Base-by-base conservation (phyloP, 179 eudicot genomes). In the Spergularia azorica region DNA sequence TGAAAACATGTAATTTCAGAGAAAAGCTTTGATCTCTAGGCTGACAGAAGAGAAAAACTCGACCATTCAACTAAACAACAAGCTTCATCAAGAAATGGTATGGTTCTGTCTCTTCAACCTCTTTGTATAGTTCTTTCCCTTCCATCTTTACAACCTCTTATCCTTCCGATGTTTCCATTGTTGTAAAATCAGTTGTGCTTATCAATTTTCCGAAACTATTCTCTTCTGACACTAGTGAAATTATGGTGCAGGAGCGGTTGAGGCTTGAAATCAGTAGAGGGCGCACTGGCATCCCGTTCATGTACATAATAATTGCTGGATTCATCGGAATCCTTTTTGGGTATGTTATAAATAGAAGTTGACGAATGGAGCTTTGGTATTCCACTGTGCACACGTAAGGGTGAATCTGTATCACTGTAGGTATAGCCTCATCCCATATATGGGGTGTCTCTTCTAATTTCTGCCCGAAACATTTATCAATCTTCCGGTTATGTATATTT, bases 61-160 rank as follows among this genome's bases (percentile, higher is more conserved):
- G 63, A 86, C 84, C 57, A 76, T 89, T 83, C 87, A 81, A 79
- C 89, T 79, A 77, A 90, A 80, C 66, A 85, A 69, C 70, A 87
- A 84, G 86, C 93, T 91, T 85, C 85, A 76, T 79, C 87, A 85
- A 66, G 93, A 89, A 85, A 63, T 91, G 95, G 95, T 91, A 87
- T 39, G 46, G 18, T 13, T 63, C 39, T 21, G 50, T 10, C 46
- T 62, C 58, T 12, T 50, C 6, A 13, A 14, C 61, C 43, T 70
- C 58, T n/a, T n/a, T 54, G 48, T 41, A 41, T 17, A 48, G 9
- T 52, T 52, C 18, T 4, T 43, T 54, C 17, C 54, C 59, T 70
- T 6, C 2, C 17, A 9, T 70, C 8, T 17, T 26, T 62, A 62
- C 66, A 2, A 9, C 36, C n/a, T 62, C 39, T 20, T 15, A 62